phyloP scores from a whole-genome alignment of 2,329 filamentous ascomycete genomes.

The Hymenoscyphus scutula region DNA sequence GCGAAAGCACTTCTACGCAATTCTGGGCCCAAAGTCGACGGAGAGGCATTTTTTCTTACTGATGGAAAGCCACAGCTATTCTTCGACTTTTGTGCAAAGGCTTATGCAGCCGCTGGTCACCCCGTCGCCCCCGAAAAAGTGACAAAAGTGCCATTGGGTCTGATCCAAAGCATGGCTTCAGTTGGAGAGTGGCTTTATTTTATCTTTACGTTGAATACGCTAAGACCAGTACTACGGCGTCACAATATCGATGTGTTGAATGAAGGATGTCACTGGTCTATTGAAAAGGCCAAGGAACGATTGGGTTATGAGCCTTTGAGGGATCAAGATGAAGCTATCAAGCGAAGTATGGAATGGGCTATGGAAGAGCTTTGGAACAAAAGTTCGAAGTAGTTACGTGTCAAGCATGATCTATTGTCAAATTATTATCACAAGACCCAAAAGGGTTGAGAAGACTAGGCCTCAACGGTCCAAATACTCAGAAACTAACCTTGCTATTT shows the following conservation, averaged over 20 bases:
- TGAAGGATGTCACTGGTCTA: constrained; percentile 8
- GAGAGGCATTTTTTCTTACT: constrained; percentile 40
- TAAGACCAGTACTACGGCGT: constrained; percentile 5
- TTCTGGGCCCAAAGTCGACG: constrained; percentile 17
- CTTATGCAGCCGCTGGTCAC: constrained; percentile 17
- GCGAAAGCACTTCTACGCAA: constrained; percentile 1
- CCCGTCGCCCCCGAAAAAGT: constrained; percentile 9
- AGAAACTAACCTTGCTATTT: too few species aligned
- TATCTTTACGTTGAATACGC: constrained; percentile 15
- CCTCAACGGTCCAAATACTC: too few species aligned
- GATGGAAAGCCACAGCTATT: constrained; percentile 36
- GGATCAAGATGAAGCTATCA: constrained; percentile 5
- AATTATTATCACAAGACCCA: too few species aligned
- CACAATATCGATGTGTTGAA: constrained; percentile 9
- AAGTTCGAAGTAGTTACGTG: not conserved
- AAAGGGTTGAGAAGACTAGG: too few species aligned
- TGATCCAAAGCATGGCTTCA: constrained; percentile 5
- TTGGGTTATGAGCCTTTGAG: constrained; percentile 14
- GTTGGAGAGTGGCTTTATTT: constrained; percentile 13
- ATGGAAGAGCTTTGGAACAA: not conserved
- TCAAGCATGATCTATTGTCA: too few species aligned
- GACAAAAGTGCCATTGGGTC: constrained; percentile 4
- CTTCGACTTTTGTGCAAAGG: constrained; percentile 29
- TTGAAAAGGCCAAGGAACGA: constrained; percentile 15
- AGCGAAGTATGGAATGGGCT: too few species aligned